Base-by-base conservation (phyloP, 129 eudicot genomes). In the Silybum marianum region DNA sequence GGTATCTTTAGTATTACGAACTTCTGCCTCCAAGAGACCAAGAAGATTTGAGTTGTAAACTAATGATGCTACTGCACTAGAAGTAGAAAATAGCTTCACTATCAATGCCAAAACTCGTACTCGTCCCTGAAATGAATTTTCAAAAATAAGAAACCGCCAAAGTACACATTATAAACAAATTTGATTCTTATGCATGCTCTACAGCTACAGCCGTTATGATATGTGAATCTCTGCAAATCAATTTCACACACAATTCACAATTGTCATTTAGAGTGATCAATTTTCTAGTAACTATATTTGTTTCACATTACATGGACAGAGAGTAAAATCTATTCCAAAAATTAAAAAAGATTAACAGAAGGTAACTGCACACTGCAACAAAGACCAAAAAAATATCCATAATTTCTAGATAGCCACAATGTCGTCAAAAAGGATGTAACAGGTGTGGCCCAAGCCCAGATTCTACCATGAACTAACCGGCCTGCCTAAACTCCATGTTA, bases 41-140 rank as follows among this genome's bases (percentile, higher is more conserved):
- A 95, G 93, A 81, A 95, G 92, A 84, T 88, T 83, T 71, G 95
- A 89, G 81, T 85, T 88, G 87, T 86, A 88, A 80, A 95, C 80
- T 84, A 90, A 84, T 51, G 95, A 84, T 84, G 99, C 99, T 74
- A 90, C 92, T 48, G 92, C 83, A 28, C 76, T 90, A 39, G 99
- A 95, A 63, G 88, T 81, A 46, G 98, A 95, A 89, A 95, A 95
- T 38, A 95, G 91, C 85, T 89, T 95, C 90, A 92, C 99, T 28
- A 92, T 84, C 84, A 95, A 84, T 19, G 98, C 91, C 79, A 95
- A 78, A 79, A 95, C 85, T 40, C 99, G 94, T 44, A 91, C 90
- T 80, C 98, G 89, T 80, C 92, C 99, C 99, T 95, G 88, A 82
- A 71, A 78, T 62, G 73, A 42, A 39, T 8, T 40, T 32, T 13